Percentiles rank a stretch among this genome's conserved stretches.
These are phyloP conservation scores for Centella asiatica DNA, from an alignment of 129 eudicot genomes.

Conservation along the genomic window DNA sequence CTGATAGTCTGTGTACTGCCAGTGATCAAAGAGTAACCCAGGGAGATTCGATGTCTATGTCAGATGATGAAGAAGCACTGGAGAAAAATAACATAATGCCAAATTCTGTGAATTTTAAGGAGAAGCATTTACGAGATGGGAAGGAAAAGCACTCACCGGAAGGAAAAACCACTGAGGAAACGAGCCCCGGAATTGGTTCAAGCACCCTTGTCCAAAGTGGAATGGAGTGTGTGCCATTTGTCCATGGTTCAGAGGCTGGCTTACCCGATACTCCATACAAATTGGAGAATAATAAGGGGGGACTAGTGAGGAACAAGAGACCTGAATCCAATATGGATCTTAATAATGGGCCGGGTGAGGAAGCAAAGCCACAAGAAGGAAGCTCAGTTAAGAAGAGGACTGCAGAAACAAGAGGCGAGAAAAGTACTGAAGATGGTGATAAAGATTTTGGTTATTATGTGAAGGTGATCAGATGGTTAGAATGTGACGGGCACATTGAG, in stretches of 20 bases:
- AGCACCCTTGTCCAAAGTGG: conserved; percentile 20
- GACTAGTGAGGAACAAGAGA: conserved; percentile 20
- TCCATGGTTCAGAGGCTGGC: conserved; percentile 27
- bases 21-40: conserved; percentile 5
- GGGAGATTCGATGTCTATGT: conserved; percentile 10
- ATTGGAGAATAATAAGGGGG: conserved; percentile 40
- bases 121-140: conserved; percentile 23
- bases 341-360: conserved; percentile 6
- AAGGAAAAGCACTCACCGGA: conserved; percentile 25
- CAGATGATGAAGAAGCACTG: conserved; percentile 15
- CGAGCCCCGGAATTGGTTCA: conserved; percentile 30
- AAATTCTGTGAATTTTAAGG: conserved; percentile 22
- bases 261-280: conserved; percentile 69
- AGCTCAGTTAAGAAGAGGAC: conserved; percentile 22
- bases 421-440: conserved; percentile 34
- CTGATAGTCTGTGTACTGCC: background rate
- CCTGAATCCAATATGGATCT: conserved; percentile 27
- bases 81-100: conserved; percentile 5
- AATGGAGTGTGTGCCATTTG: conserved; percentile 31
- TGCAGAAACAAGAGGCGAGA: conserved; percentile 37
- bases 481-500: conserved; percentile 78
- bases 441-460: conserved; percentile 74
- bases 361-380: background rate
- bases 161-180: conserved; percentile 20
- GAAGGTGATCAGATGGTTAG: conserved; percentile 74